A percentile compares a stretch with the other conserved stretches of the same genome.
phyloP scores from a whole-genome alignment of 176 grass and related monocot genomes.

The Chloris gayana region DNA sequence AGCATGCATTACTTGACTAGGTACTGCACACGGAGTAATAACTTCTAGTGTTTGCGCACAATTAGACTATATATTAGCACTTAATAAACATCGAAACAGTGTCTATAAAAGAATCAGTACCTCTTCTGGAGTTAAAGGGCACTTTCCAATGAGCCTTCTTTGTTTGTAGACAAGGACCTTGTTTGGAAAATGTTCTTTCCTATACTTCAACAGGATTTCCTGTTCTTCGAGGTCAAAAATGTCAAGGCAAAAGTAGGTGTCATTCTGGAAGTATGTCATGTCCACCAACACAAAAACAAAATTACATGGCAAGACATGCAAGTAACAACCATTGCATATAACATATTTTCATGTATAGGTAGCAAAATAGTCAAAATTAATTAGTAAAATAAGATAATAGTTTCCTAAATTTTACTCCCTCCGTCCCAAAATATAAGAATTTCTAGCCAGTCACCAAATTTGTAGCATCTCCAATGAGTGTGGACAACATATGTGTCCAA shows the following conservation, averaged over 20 bases:
- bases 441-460: too few species aligned
- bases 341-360: not conserved
- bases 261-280: not conserved
- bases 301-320: not conserved
- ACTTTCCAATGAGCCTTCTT: constrained; percentile 85
- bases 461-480: too few species aligned
- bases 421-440: too few species aligned
- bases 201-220: constrained; percentile 87
- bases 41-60: too few species aligned
- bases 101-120: constrained; percentile 36
- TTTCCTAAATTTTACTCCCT: too few species aligned
- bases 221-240: constrained; percentile 88
- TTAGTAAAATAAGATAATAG: too few species aligned
- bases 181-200: constrained; percentile 72
- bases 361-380: too few species aligned
- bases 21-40: too few species aligned
- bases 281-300: not conserved
- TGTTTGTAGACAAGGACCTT: constrained; percentile 76
- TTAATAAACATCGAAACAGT: not conserved
- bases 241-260: constrained; percentile 65
- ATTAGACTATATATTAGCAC: too few species aligned
- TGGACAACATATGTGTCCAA: too few species aligned
- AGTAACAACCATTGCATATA: not conserved
- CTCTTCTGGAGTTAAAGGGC: constrained; percentile 99
- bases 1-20: too few species aligned